Evolutionary conservation across 1,284 basidiomycete genomes (phyloP), one percentile per base, ranked within the genome.

Genomic region (Malassezia slooffiae): DNA sequence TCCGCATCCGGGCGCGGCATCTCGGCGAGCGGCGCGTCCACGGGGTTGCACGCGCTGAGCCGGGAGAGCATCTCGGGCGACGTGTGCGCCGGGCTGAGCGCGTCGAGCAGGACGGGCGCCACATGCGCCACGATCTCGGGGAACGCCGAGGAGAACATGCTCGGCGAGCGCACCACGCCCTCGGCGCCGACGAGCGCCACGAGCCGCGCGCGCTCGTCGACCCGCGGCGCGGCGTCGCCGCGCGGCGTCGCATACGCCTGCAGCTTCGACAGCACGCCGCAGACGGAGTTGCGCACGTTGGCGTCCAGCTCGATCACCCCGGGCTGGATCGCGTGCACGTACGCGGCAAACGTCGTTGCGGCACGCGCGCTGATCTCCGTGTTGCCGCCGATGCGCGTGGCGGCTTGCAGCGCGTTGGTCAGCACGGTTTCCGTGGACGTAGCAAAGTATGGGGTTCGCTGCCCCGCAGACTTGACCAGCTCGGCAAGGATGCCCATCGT

Each of bases 401-500:
- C 68, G 8, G 76, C 72, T 47, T 75, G 68, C 44, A 96, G 74
- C 0, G 82, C 80, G 1, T 73, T 72, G 49, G 80, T 78, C 33
- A 93, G 76, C 30, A 82, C 81, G 15, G 79, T 74, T 41, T 93
- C 74, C n/a, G 89, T 76, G 11, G 81, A 77, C 2, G 80, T 75
- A 1, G 87, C 82, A 41, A 96, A 78, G 35, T 90, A 78, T 26
- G 80, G 77, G 36, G 93, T 79, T 67, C 95, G 86, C 41, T 82
- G 77, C 55, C 84, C 79, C 70, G 88, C 95, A 72, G 96, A 89
- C 37, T 79, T 80, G n/a, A 85, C 80, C 34, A 97, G 74, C 15
- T 84, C 77, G 54, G 82, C 81, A 56, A 89, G 76, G 59, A 96
- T 85, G 27, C 82, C 78, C 29, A 95, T 76, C 2, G 88, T 86